phyloP scores from a whole-genome alignment of 768 basidiomycete species.

The Amyloporia xantha region DNA sequence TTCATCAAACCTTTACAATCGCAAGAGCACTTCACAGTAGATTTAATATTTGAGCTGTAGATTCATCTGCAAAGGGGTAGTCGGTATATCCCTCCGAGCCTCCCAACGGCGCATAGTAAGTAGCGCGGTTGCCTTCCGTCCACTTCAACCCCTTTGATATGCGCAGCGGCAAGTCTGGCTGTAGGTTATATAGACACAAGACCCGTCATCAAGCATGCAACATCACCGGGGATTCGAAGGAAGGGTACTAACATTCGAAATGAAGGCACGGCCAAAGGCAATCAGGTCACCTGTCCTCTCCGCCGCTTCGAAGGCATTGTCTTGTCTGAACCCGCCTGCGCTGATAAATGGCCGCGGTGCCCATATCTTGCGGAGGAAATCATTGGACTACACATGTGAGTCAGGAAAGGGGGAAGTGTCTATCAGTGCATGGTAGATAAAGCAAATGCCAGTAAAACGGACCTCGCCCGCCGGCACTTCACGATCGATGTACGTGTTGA shows the following conservation, averaged over 20 bases:
- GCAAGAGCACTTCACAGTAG: too few relatives aligned
- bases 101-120: conserved; percentile 34
- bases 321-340: conserved; percentile 17
- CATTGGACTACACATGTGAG: conserved; percentile 13
- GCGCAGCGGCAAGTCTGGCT: conserved; percentile 32
- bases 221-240: not conserved
- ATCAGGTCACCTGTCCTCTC: conserved; percentile 15
- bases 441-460: not conserved
- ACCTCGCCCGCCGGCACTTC: not conserved
- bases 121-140: conserved; percentile 27
- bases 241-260: conserved; percentile 19
- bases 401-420: not conserved
- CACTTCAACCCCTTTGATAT: conserved; percentile 30
- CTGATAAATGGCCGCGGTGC: conserved; percentile 13
- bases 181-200: not conserved
- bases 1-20: too few relatives aligned
- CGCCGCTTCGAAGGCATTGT: conserved; percentile 13
- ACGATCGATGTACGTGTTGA: not conserved
- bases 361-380: conserved; percentile 20
- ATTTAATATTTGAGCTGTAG: too few relatives aligned
- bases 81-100: conserved; percentile 25
- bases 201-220: not conserved
- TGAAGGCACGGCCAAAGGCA: conserved; percentile 20
- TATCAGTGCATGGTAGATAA: not conserved
- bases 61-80: conserved; percentile 15